These are phyloP conservation scores for Incumbomyces delicatus DNA, from an alignment of 2,329 filamentous ascomycete species.

Conservation along the genomic window DNA sequence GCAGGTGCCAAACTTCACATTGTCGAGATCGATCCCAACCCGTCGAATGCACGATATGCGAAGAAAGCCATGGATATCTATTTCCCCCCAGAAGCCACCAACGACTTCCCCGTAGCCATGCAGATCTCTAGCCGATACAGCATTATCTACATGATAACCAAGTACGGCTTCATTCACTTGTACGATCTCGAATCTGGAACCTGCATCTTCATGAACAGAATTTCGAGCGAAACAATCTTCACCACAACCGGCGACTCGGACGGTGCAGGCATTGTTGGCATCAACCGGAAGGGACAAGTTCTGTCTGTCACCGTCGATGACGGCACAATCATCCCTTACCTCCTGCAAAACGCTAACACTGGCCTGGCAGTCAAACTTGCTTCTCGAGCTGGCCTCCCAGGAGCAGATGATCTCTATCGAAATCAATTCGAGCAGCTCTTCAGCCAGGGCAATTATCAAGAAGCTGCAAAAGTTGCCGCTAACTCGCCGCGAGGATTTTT, in stretches of 20 bases:
- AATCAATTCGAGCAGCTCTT: conserved; percentile 88
- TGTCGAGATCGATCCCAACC: conserved; percentile 90
- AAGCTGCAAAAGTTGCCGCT: conserved; percentile 90
- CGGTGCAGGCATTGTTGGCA: conserved; percentile 79
- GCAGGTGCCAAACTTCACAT: conserved; percentile 92
- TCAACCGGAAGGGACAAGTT: conserved; percentile 96
- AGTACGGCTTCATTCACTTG: conserved; percentile 97
- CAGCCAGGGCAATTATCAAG: conserved; percentile 66
- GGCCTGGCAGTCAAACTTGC: conserved; percentile 93
- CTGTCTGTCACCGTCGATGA: conserved; percentile 91
- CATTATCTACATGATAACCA: conserved; percentile 93
- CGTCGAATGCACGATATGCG: conserved; percentile 76
- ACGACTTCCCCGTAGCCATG: conserved; percentile 96
- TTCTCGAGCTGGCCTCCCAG: conserved; percentile 83
- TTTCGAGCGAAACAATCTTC: conserved; percentile 98
- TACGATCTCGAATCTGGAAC: conserved; percentile 94
- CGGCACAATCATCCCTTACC: conserved; percentile 79
- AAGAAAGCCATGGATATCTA: conserved; percentile 98
- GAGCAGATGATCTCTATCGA: conserved; percentile 85
- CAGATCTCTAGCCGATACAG: conserved; percentile 96
- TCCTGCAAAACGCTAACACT: conserved; percentile 91
- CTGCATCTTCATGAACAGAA: conserved; percentile 99
- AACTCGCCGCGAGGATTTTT: conserved; percentile 95
- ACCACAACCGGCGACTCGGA: conserved; percentile 77
- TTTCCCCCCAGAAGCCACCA: conserved; percentile 89